Percentiles rank a stretch among this genome's conserved stretches.
Conservation (phyloP, 2,329 filamentous ascomycete genomes). For the Fusarium temperatum region DNA sequence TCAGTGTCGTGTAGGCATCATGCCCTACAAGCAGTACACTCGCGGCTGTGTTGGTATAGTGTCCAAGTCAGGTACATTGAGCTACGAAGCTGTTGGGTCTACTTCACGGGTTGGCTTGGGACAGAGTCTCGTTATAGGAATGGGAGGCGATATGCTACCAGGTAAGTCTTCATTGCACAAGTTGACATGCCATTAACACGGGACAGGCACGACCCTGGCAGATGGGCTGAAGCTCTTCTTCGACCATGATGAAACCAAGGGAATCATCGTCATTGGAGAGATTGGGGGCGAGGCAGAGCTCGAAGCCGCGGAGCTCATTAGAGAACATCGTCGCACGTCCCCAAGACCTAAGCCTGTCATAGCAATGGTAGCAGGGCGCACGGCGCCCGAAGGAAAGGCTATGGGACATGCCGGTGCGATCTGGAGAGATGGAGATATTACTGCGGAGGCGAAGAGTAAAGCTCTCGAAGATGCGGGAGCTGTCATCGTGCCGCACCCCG, state of each 20-base stretch:
- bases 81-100: conserved; percentile 81
- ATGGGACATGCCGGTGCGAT: conserved; percentile 81
- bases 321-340: conserved; percentile 64
- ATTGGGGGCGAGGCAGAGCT: conserved; percentile 76
- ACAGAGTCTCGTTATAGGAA: conserved; percentile 79
- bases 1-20: conserved; percentile 63
- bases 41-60: conserved; percentile 77
- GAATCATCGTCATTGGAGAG: conserved; percentile 77
- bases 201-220: conserved; percentile 68
- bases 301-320: conserved; percentile 76
- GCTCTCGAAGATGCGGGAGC: conserved; percentile 50
- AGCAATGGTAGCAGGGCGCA: conserved; percentile 71
- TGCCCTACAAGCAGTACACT: conserved; percentile 52
- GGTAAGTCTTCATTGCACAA: conserved; percentile 48
- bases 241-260: conserved; percentile 72
- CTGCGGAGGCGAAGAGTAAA: conserved; percentile 46
- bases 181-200: not conserved
- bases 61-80: conserved; percentile 82
- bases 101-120: conserved; percentile 78
- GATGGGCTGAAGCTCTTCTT: conserved; percentile 76
- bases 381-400: conserved; percentile 66
- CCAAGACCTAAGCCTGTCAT: conserved; percentile 70
- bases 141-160: conserved; percentile 79
- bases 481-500: conserved; percentile 50
- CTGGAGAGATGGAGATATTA: conserved; percentile 44